Evolutionary conservation across 345 rosid genomes (phyloP).

Genomic region (Acer campestre): DNA sequence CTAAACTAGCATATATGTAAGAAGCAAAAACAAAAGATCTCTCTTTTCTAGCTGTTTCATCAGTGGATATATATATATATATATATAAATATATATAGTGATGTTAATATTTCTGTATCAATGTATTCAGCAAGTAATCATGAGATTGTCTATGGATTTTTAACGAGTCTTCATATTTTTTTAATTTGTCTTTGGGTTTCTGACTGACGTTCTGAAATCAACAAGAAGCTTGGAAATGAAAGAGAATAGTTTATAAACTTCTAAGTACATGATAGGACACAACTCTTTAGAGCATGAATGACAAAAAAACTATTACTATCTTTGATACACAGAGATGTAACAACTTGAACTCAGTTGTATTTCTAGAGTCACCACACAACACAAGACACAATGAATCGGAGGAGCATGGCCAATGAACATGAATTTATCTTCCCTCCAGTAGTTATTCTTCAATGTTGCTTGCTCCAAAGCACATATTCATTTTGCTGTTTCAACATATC

Average conservation of each 20-base stretch:
- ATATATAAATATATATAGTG: neutral
- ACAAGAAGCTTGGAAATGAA: too few species aligned
- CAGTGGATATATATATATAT: neutral
- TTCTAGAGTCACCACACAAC: too few species aligned
- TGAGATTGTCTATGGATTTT: neutral
- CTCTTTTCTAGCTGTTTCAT: slow-evolving; percentile 8
- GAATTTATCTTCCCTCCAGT: too few species aligned
- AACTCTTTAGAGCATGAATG: too few species aligned
- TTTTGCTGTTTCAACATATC: too few species aligned
- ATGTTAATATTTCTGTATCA: slow-evolving; percentile 8
- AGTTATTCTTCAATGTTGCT: too few species aligned
- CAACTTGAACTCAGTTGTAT: too few species aligned
- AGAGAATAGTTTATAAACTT: neutral
- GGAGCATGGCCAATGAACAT: too few species aligned
- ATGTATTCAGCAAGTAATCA: slow-evolving; percentile 4
- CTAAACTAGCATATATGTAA: neutral
- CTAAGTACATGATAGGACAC: neutral
- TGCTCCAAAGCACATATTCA: too few species aligned
- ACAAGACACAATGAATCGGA: too few species aligned
- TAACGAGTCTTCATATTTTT: neutral
- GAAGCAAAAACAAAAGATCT: slow-evolving; percentile 16
- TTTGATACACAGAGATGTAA: too few species aligned
- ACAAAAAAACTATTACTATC: too few species aligned
- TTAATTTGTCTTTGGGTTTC: neutral
- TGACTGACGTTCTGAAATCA: neutral